A percentile compares a stretch with the other conserved stretches of the same genome.
Conservation (phyloP, 495 filamentous ascomycete species). For the Neurospora sp. region DNA sequence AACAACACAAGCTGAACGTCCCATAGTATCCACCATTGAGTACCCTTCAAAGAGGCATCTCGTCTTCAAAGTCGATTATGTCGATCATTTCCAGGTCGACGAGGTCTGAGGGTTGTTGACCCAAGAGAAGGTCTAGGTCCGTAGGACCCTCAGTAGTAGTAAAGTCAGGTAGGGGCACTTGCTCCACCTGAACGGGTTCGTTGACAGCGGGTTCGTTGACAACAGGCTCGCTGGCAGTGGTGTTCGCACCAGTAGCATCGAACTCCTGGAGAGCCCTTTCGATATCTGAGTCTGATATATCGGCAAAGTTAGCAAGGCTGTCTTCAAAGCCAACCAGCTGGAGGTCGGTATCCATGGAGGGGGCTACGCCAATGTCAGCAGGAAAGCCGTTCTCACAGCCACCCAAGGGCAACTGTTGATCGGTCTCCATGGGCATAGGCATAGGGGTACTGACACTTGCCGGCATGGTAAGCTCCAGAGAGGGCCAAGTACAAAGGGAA, state of each 20-base stretch:
- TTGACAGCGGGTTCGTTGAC: not conserved
- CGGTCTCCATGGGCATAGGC: not conserved
- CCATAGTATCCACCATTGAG: not conserved
- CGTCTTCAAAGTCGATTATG: not conserved
- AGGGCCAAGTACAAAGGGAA: not conserved
- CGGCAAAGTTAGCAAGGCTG: not conserved
- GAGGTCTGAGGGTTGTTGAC: not conserved
- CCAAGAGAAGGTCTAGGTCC: not conserved
- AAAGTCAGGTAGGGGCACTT: not conserved
- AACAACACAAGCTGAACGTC: not conserved
- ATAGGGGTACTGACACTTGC: not conserved
- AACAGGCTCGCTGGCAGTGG: not conserved
- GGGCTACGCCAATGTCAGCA: not conserved
- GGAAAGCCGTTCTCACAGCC: not conserved
- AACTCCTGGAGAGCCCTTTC: not conserved
- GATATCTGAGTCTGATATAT: not conserved
- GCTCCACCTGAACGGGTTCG: not conserved
- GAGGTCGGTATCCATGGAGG: not conserved
- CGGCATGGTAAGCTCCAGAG: not conserved
- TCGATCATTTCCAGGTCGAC: not conserved
- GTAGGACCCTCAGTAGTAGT: not conserved
- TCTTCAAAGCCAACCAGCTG: not conserved
- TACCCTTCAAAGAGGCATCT: not conserved
- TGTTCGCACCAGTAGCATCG: not conserved
- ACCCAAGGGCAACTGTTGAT: not conserved